Base-by-base conservation (phyloP, 805 yeast species). In the Phaffomyces opuntiae region DNA sequence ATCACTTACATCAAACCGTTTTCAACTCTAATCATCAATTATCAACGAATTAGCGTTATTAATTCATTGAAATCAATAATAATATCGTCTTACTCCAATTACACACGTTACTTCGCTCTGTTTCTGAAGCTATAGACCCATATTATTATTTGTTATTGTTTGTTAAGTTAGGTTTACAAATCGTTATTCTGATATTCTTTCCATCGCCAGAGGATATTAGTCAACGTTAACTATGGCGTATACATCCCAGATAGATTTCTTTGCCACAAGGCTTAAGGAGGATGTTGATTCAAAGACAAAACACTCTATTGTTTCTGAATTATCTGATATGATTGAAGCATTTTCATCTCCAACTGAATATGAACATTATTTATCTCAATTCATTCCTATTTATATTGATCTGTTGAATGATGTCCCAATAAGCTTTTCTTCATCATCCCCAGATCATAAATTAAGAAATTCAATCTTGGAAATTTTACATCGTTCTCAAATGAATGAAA, bases 241-340 rank as follows among this genome's bases (percentile, higher is more conserved):
- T 45, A 55, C 62, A 11, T 58, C 61, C 7, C 89, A 82, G 61
- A 72, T 85, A 40, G 90, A 83, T 57, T 72, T 79, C 42, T 81
- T 86, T 63, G 87, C 80, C 48, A 64, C 78, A 46, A 73, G 84
- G 57, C 75, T 87, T 19, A 64, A 66, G 47, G 80, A 74, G 40
- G 67, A 71, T 45, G 64, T 69, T 41, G 90, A 83, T 59, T 72
- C 73, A 52, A 75, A 77, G 50, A 67, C 77, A 11, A 81, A 80
- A 53, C 83, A 85, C 51, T 70, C 89, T 1, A 77, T 80, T 8
- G 75, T 88, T 37, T 80, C 89, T 5, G 97, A 91, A 63, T 69
- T 91, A 39, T 76, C 93, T 49, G 98, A 91, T 63, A 78, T 88
- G 62, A 74, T 89, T 37, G 98, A 91, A 60, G 76, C 88, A 3